Evolutionary conservation across 1,284 basidiomycete genomes (phyloP).

Genomic region (Bondarzewia mesenterica): DNA sequence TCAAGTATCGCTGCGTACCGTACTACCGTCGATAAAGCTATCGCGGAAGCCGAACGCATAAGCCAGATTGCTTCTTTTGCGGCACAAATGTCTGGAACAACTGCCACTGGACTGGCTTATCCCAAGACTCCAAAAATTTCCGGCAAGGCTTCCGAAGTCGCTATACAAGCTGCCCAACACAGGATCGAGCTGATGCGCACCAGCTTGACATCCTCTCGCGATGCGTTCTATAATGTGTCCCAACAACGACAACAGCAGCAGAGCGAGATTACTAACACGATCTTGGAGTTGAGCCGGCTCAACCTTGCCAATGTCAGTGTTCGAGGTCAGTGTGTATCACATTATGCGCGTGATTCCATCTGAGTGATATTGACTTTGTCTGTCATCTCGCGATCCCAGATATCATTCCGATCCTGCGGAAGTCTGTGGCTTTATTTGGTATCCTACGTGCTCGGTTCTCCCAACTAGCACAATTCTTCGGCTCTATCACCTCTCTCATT

Average conservation of each 20-base stretch:
- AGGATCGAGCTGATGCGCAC: constrained; percentile 1
- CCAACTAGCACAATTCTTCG: constrained; percentile 7
- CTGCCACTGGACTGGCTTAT: not conserved
- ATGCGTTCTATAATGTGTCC: constrained; percentile 1
- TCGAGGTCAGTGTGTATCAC: not conserved
- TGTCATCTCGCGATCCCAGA: not conserved
- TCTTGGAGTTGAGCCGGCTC: constrained; percentile 2
- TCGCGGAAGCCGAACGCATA: not conserved
- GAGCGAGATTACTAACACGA: constrained; percentile 5
- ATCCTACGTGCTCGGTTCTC: constrained; percentile 8
- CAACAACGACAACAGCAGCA: constrained; percentile 4
- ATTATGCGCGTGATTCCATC: too few species aligned
- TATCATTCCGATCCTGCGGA: constrained; percentile 6
- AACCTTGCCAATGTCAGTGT: constrained; percentile 2
- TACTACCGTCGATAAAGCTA: not conserved
- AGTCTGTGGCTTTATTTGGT: constrained; percentile 7
- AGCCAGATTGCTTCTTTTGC: not conserved
- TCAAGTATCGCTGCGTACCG: not conserved
- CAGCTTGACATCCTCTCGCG: constrained; percentile 2
- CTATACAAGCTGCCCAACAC: constrained; percentile 1
- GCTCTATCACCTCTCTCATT: constrained; percentile 5
- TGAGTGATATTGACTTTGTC: too few species aligned
- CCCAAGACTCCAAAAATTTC: not conserved
- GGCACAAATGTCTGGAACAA: not conserved
- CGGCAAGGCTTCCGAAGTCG: not conserved